These are phyloP conservation scores for Moniliella sp. DNA, from an alignment of 1,284 basidiomycete species.

Conservation along the genomic window DNA sequence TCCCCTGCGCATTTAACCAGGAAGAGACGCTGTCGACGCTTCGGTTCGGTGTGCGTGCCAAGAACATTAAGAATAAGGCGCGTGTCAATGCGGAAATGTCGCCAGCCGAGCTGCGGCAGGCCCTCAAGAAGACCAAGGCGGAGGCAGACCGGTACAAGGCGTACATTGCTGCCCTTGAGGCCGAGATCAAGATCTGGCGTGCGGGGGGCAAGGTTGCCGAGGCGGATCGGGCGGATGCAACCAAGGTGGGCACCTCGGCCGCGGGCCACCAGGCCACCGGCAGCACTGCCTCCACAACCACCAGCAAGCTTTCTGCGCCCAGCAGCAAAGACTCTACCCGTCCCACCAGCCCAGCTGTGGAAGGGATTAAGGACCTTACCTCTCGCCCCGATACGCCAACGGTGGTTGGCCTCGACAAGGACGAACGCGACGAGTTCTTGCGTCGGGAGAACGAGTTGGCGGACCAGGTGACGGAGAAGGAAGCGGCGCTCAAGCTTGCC, in stretches of 20 bases:
- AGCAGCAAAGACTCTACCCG: too few relatives aligned
- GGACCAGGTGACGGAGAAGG: constrained; percentile 69
- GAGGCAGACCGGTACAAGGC: constrained; percentile 63
- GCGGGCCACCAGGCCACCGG: constrained; percentile 31
- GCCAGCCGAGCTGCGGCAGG: constrained; percentile 75
- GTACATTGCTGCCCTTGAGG: constrained; percentile 71
- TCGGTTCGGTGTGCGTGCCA: constrained; percentile 79
- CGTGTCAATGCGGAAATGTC: constrained; percentile 94
- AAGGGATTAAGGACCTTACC: constrained; percentile 47
- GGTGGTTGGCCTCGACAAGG: constrained; percentile 65
- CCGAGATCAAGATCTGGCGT: constrained; percentile 76
- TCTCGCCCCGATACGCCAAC: constrained; percentile 43
- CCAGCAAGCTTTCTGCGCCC: constrained; percentile 38
- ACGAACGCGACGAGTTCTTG: constrained; percentile 91
- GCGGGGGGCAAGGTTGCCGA: constrained; percentile 66
- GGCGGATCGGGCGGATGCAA: constrained; percentile 55
- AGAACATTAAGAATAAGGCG: constrained; percentile 98
- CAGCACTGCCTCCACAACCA: constrained; percentile 1
- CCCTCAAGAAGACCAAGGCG: constrained; percentile 70
- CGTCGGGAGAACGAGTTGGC: constrained; percentile 86
- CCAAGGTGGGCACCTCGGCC: constrained; percentile 37
- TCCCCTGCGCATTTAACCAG: constrained; percentile 94
- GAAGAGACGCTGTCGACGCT: constrained; percentile 89
- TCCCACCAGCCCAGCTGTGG: constrained; percentile 55
- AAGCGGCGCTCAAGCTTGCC: constrained; percentile 23